phyloP scores from a whole-genome alignment of 345 rosid genomes.

The Eutrema yunnanense region DNA sequence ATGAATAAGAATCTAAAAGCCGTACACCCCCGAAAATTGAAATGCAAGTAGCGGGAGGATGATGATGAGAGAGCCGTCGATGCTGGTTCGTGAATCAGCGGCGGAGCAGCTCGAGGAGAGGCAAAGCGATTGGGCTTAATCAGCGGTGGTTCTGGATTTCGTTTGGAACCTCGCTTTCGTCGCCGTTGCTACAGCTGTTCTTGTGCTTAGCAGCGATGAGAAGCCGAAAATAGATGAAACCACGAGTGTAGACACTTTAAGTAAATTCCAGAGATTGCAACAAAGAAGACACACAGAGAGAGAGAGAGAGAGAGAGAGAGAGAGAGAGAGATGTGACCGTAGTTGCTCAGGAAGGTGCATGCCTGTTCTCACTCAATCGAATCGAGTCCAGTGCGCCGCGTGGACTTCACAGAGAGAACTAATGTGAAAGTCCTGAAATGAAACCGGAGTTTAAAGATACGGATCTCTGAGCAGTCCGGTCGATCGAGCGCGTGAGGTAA shows the following conservation, averaged over 20 bases:
- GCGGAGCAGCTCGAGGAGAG: slow-evolving; percentile 98
- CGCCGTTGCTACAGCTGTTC: slow-evolving; percentile 54
- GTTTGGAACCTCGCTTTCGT: slow-evolving; percentile 87
- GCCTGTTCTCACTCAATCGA: slow-evolving; percentile 17
- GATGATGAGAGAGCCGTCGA: slow-evolving; percentile 89
- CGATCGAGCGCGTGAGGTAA: slow-evolving; percentile 1
- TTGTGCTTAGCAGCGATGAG: slow-evolving; percentile 59
- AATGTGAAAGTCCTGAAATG: not conserved
- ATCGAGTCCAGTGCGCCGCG: not conserved
- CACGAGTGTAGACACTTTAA: not conserved
- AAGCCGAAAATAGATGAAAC: slow-evolving; percentile 25
- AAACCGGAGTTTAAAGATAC: not conserved
- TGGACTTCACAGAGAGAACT: not conserved
- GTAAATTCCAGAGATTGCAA: slow-evolving; percentile 3
- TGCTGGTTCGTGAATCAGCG: slow-evolving; percentile 89
- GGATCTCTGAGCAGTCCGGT: not conserved
- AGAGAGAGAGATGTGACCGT: not conserved
- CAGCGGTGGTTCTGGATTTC: slow-evolving; percentile 81
- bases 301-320: not conserved
- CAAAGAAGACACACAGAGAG: not conserved
- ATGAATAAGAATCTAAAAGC: not conserved
- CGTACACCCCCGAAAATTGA: not conserved
- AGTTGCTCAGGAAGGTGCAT: slow-evolving; percentile 16
- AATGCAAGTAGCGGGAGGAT: slow-evolving; percentile 92
- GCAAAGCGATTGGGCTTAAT: slow-evolving; percentile 98